Percentiles rank a stretch among this genome's conserved stretches.
phyloP scores from a whole-genome alignment of 768 basidiomycete species.

The Agaricus blazei region DNA sequence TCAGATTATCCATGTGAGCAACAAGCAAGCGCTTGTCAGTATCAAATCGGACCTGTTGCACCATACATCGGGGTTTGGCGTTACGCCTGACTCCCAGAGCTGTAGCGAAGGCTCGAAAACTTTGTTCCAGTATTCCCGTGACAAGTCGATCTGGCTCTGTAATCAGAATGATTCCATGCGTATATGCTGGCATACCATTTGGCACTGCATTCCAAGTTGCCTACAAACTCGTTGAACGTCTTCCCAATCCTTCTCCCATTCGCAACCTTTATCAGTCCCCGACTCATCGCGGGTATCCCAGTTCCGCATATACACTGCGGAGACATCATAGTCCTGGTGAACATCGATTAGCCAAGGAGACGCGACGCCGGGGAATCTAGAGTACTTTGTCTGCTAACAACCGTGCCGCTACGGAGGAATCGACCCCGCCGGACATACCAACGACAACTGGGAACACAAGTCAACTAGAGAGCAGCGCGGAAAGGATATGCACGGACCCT shows the following conservation, averaged over 20 bases:
- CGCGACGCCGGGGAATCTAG: constrained; percentile 6
- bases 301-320: constrained; percentile 93
- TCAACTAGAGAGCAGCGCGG: neutral
- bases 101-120: constrained; percentile 86
- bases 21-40: neutral
- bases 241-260: constrained; percentile 95
- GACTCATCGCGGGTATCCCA: constrained; percentile 89
- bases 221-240: constrained; percentile 82
- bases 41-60: constrained; percentile 66
- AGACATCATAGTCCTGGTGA: constrained; percentile 69
- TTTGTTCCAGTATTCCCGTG: constrained; percentile 82
- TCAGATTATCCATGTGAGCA: neutral
- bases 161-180: neutral
- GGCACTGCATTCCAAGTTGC: constrained; percentile 65
- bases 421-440: constrained; percentile 95
- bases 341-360: neutral
- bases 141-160: constrained; percentile 68
- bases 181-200: constrained; percentile 45
- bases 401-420: constrained; percentile 85
- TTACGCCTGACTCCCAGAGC: constrained; percentile 72
- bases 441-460: constrained; percentile 59
- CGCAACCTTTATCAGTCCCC: constrained; percentile 76
- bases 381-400: constrained; percentile 63
- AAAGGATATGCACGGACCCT: constrained; percentile 15
- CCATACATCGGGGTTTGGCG: constrained; percentile 91